Base-by-base conservation (phyloP, 1,139 yeast genomes). In the Magnusiomyces magnusii region DNA sequence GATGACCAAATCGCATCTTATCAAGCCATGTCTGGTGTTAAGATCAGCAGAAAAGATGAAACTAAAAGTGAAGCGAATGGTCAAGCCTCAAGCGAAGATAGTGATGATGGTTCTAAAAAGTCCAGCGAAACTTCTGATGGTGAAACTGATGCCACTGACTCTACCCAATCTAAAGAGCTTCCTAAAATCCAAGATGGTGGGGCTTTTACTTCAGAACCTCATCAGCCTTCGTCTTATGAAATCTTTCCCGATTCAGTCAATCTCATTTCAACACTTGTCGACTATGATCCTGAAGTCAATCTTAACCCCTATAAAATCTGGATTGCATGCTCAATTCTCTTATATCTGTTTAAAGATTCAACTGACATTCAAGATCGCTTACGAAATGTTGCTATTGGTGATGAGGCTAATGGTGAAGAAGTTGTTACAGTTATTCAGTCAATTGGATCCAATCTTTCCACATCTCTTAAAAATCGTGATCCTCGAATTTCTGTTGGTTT, bases 241-340 rank as follows among this genome's bases (percentile, higher is more conserved):
- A 54, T 61, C 27, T 58, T 61, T 55, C 58, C 65, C 2, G 66
- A 65, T 7, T 62, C 67, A 17, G 71, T 69, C 24, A 89, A 89
- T 68, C 71, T 93, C 0, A 83, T 93, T 59, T 76, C 83, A 24
- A 81, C 87, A 0, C 73, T 93, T 7, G 80, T 90, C 68, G 95
- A 87, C 64, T 90, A 87, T 67, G 95, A 91, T 65, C 81, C 89
- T 1, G 91, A 87, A 23, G 74, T 81, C 54, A 82, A 85, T 60
- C 73, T 91, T 51, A 92, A 95, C 65, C 97, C 99, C 0, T 93
- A 90, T 70, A 83, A 85, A 67, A 75, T 84, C 0, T 95, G 97
- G 95, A 92, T 93, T 74, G 85, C 97, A 0, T 77, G 89, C 1
- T 80, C 84, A 1, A 76, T 89, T 2, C 69, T 93, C 49, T 76